Evolutionary conservation across 2,329 filamentous ascomycete genomes (phyloP).

Genomic region (Neophaeococcomyces mojaviensis): DNA sequence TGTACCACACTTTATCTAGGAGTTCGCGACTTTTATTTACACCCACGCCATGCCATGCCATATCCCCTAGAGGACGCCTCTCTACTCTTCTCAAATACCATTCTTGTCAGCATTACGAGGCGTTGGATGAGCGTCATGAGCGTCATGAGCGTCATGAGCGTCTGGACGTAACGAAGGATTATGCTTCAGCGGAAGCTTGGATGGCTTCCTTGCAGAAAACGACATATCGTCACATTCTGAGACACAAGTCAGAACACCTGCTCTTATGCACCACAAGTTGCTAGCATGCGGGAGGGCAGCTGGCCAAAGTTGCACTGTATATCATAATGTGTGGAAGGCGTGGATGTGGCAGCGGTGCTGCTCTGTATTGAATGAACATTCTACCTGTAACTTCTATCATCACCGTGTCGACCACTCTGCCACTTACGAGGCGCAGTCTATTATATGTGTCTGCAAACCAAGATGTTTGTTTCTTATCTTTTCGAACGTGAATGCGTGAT

Average conservation of each 20-base stretch:
- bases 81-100: conserved; percentile 17
- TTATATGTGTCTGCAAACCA: no score
- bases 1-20: conserved; percentile 20
- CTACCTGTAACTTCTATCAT: background rate
- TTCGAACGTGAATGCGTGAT: no score
- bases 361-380: background rate
- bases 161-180: conserved; percentile 9
- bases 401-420: background rate
- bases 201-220: background rate
- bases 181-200: background rate
- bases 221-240: background rate
- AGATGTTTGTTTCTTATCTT: no score
- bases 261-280: background rate
- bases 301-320: conserved; percentile 1
- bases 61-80: conserved; percentile 9
- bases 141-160: conserved; percentile 19
- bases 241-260: background rate
- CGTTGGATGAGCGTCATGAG: background rate
- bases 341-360: background rate
- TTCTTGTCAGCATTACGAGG: conserved; percentile 10
- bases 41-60: conserved; percentile 5
- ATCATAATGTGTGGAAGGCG: conserved; percentile 1
- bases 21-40: conserved; percentile 12
- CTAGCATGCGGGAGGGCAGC: no score
- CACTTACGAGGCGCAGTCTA: no score